Evolutionary conservation across 805 yeast species (phyloP).

Genomic region (Suhomyces canberraensis): DNA sequence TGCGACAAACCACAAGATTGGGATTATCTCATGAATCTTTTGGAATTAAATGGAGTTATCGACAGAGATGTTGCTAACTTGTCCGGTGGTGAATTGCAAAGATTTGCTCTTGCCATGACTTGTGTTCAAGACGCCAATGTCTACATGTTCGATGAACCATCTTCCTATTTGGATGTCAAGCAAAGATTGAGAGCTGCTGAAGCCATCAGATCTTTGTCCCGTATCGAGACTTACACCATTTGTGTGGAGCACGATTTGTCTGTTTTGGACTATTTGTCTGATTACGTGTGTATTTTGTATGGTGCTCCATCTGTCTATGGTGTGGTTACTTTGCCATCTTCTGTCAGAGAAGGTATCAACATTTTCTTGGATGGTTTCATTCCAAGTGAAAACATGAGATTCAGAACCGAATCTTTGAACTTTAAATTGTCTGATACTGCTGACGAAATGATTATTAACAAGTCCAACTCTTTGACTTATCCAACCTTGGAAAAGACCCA

Average conservation of each 20-base stretch:
- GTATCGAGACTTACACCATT: conserved; percentile 78
- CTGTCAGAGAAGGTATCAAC: conserved; percentile 98
- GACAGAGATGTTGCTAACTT: conserved; percentile 85
- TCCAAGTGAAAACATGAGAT: conserved; percentile 94
- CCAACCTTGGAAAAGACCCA: conserved; percentile 87
- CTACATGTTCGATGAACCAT: conserved; percentile 99
- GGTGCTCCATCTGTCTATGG: conserved; percentile 99
- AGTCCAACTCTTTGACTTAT: conserved; percentile 71
- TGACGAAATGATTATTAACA: conserved; percentile 72
- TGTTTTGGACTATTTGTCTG: conserved; percentile 94
- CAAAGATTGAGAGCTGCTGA: conserved; percentile 98
- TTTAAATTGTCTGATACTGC: conserved; percentile 89
- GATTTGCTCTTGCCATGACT: conserved; percentile 97
- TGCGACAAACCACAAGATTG: conserved; percentile 68
- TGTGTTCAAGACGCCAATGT: conserved; percentile 94
- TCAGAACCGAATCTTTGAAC: conserved; percentile 93
- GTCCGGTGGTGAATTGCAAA: conserved; percentile 98
- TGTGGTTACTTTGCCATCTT: conserved; percentile 93
- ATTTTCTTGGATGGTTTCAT: conserved; percentile 98
- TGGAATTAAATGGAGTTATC: conserved; percentile 75
- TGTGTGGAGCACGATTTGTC: conserved; percentile 99
- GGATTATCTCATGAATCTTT: conserved; percentile 59
- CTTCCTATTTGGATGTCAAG: conserved; percentile 96
- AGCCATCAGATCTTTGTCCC: conserved; percentile 82
- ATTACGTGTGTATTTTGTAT: conserved; percentile 91